Base-by-base conservation (phyloP, 352 stramenopile species). In the Phytophthora melonis region DNA sequence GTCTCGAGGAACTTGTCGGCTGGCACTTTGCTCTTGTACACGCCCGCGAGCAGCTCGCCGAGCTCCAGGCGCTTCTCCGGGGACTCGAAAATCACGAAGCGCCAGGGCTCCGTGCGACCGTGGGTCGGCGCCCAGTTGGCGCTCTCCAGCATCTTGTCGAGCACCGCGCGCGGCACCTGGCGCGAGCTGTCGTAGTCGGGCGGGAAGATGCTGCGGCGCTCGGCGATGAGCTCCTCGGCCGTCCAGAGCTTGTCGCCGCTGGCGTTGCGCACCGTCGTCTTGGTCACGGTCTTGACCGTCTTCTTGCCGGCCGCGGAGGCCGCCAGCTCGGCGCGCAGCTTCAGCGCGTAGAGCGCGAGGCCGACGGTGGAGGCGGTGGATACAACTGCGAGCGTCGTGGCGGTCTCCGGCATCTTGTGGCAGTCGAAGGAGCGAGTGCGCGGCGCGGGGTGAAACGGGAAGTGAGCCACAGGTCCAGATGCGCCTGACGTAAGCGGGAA, bases 121-220 rank as follows among this genome's bases (percentile, higher is more conserved):
- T 96, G 88, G 1, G 90, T 96, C 50, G 90, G 90, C 9, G 90
- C 90, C 90, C 90, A 96, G 74, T 95, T 95, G 34, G 90, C 88
- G 56, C 77, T 82, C 54, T 85, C 77, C 41, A 96, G 77, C 86
- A 96, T 93, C 70, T 91, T 89, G 32, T 94, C 72, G 23, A 96
- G 50, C 36, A 95, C 67, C 14, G 80, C 81, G 18, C 78, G 74
- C 7, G 88, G 79, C 43, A 95, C 88, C 2, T 70, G 62, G 56
- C 82, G 84, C 21, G 60, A 74, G 52, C 55, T 69, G 70, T 96
- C 89, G 61, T 91, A 96, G 72, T 90, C 70, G 13, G 81, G 77
- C 13, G 88, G 88, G 72, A 92, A 95, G 58, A 96, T 74, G 18
- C 86, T 94, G 68, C 90, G 90, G 59, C 90, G 88, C 52, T 85